A percentile compares a stretch with the other conserved stretches of the same genome.
Conservation (phyloP, 495 filamentous ascomycete species). For the Xanthoparmelia taractica region DNA sequence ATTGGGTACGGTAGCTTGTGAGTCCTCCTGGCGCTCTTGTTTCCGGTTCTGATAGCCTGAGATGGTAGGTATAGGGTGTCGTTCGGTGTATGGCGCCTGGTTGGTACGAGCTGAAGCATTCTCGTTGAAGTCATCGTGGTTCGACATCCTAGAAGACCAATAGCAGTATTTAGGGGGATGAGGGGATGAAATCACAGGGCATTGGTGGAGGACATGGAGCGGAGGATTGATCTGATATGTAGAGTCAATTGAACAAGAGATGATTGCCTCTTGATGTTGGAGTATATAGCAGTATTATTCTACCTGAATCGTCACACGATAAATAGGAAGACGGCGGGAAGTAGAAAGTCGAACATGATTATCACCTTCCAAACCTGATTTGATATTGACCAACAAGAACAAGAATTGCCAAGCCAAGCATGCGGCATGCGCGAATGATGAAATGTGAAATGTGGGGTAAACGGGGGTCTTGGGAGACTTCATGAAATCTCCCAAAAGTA, state of each 20-base stretch:
- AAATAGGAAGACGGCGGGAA: neutral
- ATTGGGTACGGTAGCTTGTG: constrained; percentile 18
- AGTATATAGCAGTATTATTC: neutral
- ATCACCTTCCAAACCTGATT: constrained; percentile 4
- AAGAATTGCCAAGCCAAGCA: neutral
- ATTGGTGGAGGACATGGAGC: neutral
- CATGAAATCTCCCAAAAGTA: no score
- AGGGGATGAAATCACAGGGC: neutral
- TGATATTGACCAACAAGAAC: neutral
- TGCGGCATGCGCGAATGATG: neutral
- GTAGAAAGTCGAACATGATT: neutral
- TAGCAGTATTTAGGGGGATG: neutral
- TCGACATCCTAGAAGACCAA: constrained; percentile 29
- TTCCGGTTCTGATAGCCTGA: constrained; percentile 52
- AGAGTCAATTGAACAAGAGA: neutral
- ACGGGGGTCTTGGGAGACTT: neutral
- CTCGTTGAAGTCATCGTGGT: constrained; percentile 40
- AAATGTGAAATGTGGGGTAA: neutral
- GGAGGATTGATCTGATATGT: neutral
- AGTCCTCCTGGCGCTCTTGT: constrained; percentile 38
- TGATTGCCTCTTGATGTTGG: neutral
- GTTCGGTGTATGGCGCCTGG: constrained; percentile 45
- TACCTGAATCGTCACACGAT: neutral
- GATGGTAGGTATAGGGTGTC: constrained; percentile 57
- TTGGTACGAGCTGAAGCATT: constrained; percentile 40